Evolutionary conservation across 2,329 filamentous ascomycete species (phyloP), one percentile per base, ranked within the genome.

Genomic region (Colletotrichum liaoningense): DNA sequence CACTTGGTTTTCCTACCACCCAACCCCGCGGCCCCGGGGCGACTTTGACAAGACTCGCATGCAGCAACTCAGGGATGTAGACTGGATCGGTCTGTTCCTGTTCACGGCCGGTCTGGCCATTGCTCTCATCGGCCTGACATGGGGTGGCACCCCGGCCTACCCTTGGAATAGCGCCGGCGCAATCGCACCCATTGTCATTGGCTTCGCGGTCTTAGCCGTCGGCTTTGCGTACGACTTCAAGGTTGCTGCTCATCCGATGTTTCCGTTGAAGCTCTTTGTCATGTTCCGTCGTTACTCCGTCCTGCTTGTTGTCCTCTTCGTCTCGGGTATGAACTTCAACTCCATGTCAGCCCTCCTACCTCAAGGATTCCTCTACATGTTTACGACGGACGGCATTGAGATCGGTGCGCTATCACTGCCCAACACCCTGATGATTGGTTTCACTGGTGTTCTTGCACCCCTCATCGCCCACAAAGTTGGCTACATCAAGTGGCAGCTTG

Each of bases 381-480:
- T 79, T 65, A 81, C 79, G 54, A 78, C 77, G 22, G 76, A 81
- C 30, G 76, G 76, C 9, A 73, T 80, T 26, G 33, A 76, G 52
- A 79, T 82, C 11, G 80, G 80, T 4, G 33, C 66, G 1, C 58
- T 75, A 4, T 67, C 70, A 19, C 66, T 75, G 0, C 73, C 73
- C 0, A 69, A 63, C 22, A 75, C 57, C 8, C 3, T 71, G 22
- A 75, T 75, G 62, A 64, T 62, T 5, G 62, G 66, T 12, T 59
- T 75, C 28, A 66, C 67, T 4, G 64, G 73, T 9, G 65, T 74
- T 1, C 49, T 81, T 26, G 69, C 80, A 6, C 80, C 80, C 1
- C 77, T 78, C 9, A 69, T 81, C 19, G 78, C 80, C 0, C 80
- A 81, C 72, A 79, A 79, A 55, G 78, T 81, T 68, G 78, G 78